Evolutionary conservation across 805 yeast genomes (phyloP), one percentile per base, ranked within the genome.

Genomic region (Saccharomycopsis synnaedendra): DNA sequence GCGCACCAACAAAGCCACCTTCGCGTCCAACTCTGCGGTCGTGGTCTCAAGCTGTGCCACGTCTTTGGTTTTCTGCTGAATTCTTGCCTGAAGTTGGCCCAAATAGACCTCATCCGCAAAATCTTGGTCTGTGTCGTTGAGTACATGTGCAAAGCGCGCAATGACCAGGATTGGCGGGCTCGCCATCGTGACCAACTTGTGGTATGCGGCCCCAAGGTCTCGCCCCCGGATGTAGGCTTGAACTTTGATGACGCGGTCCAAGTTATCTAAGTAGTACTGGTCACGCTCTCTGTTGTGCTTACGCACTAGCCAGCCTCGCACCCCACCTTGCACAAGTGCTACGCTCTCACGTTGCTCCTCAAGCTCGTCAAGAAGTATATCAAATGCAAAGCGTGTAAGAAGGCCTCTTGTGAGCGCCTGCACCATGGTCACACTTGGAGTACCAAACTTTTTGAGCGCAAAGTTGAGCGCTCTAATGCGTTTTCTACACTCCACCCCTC

Each of bases 161-260:
- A 93, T 81, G 0, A 86, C 84, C 32, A 79, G 65, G 42, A 93
- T 64, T 0, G 94, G 85, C 0, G 97, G 97, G 57, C 83, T 82
- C 36, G 71, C 74, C 62, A 75, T 78, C 6, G 76, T 72, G 43
- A 85, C 75, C 48, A 93, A 66, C 2, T 85, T 76, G 51, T 73
- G 74, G 64, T 86, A 93, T 1, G 95, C 93, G 33, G 68, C 71
- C 5, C 81, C 81, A 48, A 82, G 80, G 47, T 77, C 74, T 55
- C 72, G 70, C 32, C 87, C 80, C 48, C 89, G 74, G 48, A 90
- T 72, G 38, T 70, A 69, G 43, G 85, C 80, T 64, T 93, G 98
- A 11, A 89, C 75, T 56, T 70, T 75, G 50, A 86, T 68, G 8
- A 93, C 75, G 39, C 74, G 70, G 11, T 69, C 72, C 36, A 74